Conservation (phyloP, 2,329 filamentous ascomycete genomes). For the Zymoseptoria ardabiliae region DNA sequence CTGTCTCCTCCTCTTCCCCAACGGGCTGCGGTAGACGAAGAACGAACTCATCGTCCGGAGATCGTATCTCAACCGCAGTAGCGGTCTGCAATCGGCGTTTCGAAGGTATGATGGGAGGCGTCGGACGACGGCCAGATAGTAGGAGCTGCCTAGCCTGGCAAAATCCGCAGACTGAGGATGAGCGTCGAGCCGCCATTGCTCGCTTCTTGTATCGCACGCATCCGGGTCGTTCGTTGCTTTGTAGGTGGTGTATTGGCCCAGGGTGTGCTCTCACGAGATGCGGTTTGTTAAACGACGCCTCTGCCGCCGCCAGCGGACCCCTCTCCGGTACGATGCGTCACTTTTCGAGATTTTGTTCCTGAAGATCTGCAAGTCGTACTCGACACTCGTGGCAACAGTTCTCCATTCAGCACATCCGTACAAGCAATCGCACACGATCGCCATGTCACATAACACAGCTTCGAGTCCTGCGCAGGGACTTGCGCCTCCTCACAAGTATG, state of each 20-base stretch:
- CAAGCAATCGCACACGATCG: not conserved
- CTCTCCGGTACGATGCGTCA: not conserved
- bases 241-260: not conserved
- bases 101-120: not conserved
- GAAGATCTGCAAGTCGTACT: not conserved
- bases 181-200: not conserved
- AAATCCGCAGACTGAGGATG: not conserved
- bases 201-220: not conserved
- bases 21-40: not conserved
- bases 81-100: not conserved
- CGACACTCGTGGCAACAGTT: not conserved
- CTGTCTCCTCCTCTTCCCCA: not conserved
- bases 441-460: not conserved
- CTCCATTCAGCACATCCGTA: not conserved
- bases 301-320: not conserved
- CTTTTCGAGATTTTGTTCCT: not conserved
- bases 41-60: not conserved
- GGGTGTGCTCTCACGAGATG: not conserved
- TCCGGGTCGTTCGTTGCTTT: not conserved
- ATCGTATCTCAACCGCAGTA: not conserved
- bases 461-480: not conserved
- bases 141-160: not conserved
- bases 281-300: not conserved
- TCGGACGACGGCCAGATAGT: not conserved
- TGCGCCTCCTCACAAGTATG: slow-evolving; percentile 24